Evolutionary conservation across 352 stramenopile species (phyloP).

Genomic region (Phytopythium delawarense): DNA sequence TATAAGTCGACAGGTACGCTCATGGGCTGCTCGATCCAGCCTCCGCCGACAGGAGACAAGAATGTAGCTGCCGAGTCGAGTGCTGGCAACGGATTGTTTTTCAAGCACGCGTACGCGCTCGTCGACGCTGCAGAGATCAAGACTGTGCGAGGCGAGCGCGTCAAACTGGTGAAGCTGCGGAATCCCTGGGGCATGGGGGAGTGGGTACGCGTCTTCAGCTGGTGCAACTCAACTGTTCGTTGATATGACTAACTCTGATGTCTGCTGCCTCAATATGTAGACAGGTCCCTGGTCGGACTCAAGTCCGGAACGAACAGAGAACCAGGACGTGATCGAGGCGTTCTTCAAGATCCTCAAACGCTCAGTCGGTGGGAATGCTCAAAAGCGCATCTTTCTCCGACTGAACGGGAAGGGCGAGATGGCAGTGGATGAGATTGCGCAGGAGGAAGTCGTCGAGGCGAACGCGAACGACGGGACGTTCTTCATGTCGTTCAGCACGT

Average conservation of each 20-base stretch:
- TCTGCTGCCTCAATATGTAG: slow-evolving; percentile 16
- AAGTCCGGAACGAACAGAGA: slow-evolving; percentile 64
- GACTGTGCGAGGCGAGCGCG: slow-evolving; percentile 37
- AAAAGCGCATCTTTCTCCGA: slow-evolving; percentile 59
- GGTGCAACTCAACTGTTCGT: not conserved
- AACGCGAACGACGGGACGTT: slow-evolving; percentile 90
- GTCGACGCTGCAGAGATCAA: slow-evolving; percentile 75
- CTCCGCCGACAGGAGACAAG: slow-evolving; percentile 49
- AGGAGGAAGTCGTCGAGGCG: slow-evolving; percentile 75
- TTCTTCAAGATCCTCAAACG: slow-evolving; percentile 75
- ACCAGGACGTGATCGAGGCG: slow-evolving; percentile 75
- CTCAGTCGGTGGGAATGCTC: slow-evolving; percentile 56
- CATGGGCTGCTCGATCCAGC: slow-evolving; percentile 92
- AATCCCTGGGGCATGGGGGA: slow-evolving; percentile 92
- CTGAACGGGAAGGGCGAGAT: slow-evolving; percentile 49
- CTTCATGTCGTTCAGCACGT: slow-evolving; percentile 90
- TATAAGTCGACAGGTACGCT: slow-evolving; percentile 84
- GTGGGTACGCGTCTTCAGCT: slow-evolving; percentile 49
- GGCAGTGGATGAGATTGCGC: slow-evolving; percentile 50
- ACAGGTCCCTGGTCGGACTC: slow-evolving; percentile 83
- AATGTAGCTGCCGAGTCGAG: slow-evolving; percentile 62
- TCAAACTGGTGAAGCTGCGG: slow-evolving; percentile 76
- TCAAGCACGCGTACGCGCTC: slow-evolving; percentile 87
- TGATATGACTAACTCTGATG: slow-evolving; percentile 1
- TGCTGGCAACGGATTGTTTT: slow-evolving; percentile 80